A percentile compares a stretch with the other conserved stretches of the same genome.
Evolutionary conservation across 2,329 filamentous ascomycete species (phyloP).

Genomic region (Epichloe coenophiala): DNA sequence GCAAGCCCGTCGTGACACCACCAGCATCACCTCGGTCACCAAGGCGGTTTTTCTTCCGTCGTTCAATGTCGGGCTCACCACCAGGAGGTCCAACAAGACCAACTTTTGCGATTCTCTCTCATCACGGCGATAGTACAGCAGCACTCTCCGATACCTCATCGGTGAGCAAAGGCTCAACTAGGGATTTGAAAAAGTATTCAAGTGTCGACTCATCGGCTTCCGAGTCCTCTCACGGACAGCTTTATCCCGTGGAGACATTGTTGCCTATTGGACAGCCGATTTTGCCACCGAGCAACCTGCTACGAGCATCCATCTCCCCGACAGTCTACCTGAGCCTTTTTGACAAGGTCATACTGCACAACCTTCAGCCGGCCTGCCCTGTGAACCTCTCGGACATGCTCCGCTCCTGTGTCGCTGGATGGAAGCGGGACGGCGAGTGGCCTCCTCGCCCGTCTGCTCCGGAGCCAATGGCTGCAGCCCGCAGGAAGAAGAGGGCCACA

Average conservation of each 20-base stretch:
- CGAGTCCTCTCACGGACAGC: conserved; percentile 8
- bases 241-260: conserved; percentile 44
- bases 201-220: conserved; percentile 21
- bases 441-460: conserved; percentile 44
- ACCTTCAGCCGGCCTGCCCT: conserved; percentile 70
- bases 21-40: conserved; percentile 32
- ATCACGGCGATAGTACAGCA: conserved; percentile 19
- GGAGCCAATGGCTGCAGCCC: conserved; percentile 20
- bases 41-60: conserved; percentile 37
- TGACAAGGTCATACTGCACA: conserved; percentile 72
- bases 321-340: conserved; percentile 71
- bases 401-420: conserved; percentile 69
- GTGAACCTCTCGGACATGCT: conserved; percentile 78
- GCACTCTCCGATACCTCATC: conserved; percentile 31
- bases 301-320: conserved; percentile 64
- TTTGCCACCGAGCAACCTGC: conserved; percentile 58
- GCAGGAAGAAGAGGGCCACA: conserved; percentile 25
- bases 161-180: conserved; percentile 23
- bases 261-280: conserved; percentile 63
- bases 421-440: conserved; percentile 92
- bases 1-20: conserved; percentile 28
- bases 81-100: conserved; percentile 15
- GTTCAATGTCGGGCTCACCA: conserved; percentile 29
- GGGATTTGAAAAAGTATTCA: conserved; percentile 17
- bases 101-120: conserved; percentile 10